Base-by-base conservation (phyloP, 352 stramenopile species). In the Vaucheria bursata region DNA sequence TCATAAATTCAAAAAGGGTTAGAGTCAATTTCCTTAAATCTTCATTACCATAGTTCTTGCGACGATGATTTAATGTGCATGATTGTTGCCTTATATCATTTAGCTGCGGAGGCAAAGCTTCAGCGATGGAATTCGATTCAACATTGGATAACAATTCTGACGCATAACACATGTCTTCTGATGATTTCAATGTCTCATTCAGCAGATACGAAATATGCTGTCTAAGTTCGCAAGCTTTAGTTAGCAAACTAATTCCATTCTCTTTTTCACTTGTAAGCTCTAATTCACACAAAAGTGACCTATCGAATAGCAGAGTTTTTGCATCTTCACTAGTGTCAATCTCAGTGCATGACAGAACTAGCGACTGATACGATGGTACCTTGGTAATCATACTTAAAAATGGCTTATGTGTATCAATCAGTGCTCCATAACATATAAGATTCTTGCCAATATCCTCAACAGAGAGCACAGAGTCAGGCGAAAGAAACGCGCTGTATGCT, bases 371-470 rank as follows among this genome's bases (percentile, higher is more conserved):
- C n/a, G 76, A 59, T 35, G 76, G 76, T 12, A 81, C 25, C 32
- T 53, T 50, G 25, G 76, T 75, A 29, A 81, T 72, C 76, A 49
- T 66, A 3, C 70, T 66, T 29, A 81, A 34, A 34, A 81, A 81
- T 36, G 64, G 76, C 70, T 64, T 52, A 59, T 81, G 76, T 25
- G 76, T 81, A 39, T 81, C 76, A 70, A 81, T 81, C 29, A 81
- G 76, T 18, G 68, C 45, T 12, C 76, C 76, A 64, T 81, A 81
- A 72, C 76, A 81, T 0, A 81, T 53, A 49, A 81, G 71, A 18
- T 38, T 72, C 36, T 74, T 71, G 6, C 75, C 45, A 18, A 53
- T 36, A 1, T 59, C 76, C 12, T 25, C 1, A 32, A 25, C 45
- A 49, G 36, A 33, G 0, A 80, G 76, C 7, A 79, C 70, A n/a